Percentiles rank a stretch among this genome's conserved stretches.
Evolutionary conservation across 805 yeast species (phyloP).

Genomic region (Myxozyma vanderwaltii): DNA sequence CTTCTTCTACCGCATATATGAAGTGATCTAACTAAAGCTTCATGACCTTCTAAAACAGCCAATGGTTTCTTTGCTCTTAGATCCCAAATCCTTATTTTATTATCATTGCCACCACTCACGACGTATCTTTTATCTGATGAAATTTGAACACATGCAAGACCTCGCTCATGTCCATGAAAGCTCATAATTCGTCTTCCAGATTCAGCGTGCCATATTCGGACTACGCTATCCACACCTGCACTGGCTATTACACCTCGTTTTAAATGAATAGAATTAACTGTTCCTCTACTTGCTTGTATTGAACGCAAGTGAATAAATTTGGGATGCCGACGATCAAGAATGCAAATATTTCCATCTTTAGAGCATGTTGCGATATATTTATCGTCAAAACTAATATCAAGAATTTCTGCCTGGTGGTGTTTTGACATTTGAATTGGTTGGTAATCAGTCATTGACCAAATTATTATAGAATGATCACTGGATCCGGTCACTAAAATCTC

Average conservation of each 20-base stretch:
- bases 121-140: constrained; percentile 69
- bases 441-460: constrained; percentile 39
- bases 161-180: constrained; percentile 76
- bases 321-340: constrained; percentile 37
- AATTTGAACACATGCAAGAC: constrained; percentile 80
- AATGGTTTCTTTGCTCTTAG: not conserved
- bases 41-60: constrained; percentile 49
- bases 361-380: constrained; percentile 42
- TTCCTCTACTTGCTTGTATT: constrained; percentile 41
- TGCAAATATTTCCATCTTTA: constrained; percentile 41
- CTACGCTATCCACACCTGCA: constrained; percentile 69
- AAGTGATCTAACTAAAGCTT: constrained; percentile 72
- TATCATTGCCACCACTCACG: constrained; percentile 84
- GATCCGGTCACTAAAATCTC: constrained; percentile 42
- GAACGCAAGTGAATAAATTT: constrained; percentile 26
- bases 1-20: constrained; percentile 35
- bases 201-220: constrained; percentile 78
- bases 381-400: constrained; percentile 38
- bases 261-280: constrained; percentile 44
- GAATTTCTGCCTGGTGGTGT: constrained; percentile 39
- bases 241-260: constrained; percentile 38
- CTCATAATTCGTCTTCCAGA: constrained; percentile 70
- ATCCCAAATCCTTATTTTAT: constrained; percentile 79
- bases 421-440: constrained; percentile 35
- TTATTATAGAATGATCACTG: constrained; percentile 40